Percentiles rank a stretch among this genome's conserved stretches.
These are phyloP conservation scores for Microdochium trichocladiopsis DNA, from an alignment of 2,329 filamentous ascomycete genomes.

Conservation along the genomic window DNA sequence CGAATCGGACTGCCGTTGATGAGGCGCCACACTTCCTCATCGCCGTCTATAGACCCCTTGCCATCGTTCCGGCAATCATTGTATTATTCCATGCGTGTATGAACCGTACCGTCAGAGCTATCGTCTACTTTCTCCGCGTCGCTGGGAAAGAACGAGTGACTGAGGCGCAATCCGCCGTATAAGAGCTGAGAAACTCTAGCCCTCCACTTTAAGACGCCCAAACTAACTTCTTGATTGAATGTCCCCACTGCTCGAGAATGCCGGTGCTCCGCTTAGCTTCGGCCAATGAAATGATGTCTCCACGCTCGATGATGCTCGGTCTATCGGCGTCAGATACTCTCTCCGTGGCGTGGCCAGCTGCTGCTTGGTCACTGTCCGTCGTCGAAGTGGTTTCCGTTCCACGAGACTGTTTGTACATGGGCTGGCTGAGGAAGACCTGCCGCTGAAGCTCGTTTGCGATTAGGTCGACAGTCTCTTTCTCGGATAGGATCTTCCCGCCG, in stretches of 20 bases:
- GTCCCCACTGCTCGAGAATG: conserved; percentile 77
- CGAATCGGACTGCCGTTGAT: too few relatives aligned
- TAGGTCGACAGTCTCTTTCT: conserved; percentile 48
- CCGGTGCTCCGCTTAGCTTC: conserved; percentile 86
- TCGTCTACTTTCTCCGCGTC: too few relatives aligned
- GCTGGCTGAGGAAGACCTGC: conserved; percentile 45
- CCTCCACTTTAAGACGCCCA: conserved; percentile 69
- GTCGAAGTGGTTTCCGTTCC: neutral
- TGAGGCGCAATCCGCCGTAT: too few relatives aligned
- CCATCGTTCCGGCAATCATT: too few relatives aligned
- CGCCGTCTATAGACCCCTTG: too few relatives aligned
- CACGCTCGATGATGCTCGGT: conserved; percentile 42
- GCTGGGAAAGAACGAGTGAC: too few relatives aligned
- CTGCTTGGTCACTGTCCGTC: conserved; percentile 1
- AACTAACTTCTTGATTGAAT: conserved; percentile 88
- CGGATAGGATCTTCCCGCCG: conserved; percentile 36
- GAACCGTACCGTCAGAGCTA: too few relatives aligned
- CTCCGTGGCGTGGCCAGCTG: neutral
- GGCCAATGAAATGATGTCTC: conserved; percentile 72
- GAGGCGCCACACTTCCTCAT: too few relatives aligned
- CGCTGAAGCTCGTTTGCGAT: conserved; percentile 75
- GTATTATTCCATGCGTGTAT: too few relatives aligned
- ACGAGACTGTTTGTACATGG: conserved; percentile 17
- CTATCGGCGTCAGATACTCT: conserved; percentile 31
- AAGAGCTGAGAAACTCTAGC: too few relatives aligned